Conservation (phyloP, 345 rosid genomes). For the Eucalyptus brandiana region DNA sequence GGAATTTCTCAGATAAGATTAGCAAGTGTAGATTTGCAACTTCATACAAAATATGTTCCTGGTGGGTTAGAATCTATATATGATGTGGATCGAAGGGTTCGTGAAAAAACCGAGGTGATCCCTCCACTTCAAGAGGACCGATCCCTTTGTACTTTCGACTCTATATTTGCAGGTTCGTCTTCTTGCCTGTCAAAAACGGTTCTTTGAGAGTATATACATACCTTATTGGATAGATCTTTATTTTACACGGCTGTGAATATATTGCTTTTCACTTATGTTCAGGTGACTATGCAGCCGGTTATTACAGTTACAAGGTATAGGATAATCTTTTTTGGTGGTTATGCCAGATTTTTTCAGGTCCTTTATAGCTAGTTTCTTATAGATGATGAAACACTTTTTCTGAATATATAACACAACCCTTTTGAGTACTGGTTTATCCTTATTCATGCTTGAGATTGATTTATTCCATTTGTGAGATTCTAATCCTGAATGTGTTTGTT, state of each 20-base stretch:
- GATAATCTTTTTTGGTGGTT: neutral
- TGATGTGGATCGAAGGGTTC: constrained; percentile 66
- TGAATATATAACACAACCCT: neutral
- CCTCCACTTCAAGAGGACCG: constrained; percentile 77
- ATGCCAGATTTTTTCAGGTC: neutral
- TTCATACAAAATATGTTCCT: constrained; percentile 59
- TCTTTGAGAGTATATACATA: neutral
- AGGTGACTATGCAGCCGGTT: constrained; percentile 96
- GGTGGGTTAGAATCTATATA: constrained; percentile 64
- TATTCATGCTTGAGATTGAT: neutral
- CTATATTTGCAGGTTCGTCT: constrained; percentile 64
- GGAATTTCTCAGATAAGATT: constrained; percentile 43
- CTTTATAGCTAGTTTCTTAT: neutral
- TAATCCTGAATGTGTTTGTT: neutral
- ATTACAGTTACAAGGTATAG: constrained; percentile 86
- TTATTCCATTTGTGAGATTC: neutral
- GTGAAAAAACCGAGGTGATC: constrained; percentile 46
- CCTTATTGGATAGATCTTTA: neutral
- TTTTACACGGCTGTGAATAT: neutral
- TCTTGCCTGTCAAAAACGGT: neutral
- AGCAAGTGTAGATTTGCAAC: constrained; percentile 65
- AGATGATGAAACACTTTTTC: neutral
- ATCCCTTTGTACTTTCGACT: constrained; percentile 66
- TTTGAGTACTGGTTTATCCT: neutral
- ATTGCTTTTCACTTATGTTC: neutral